These are phyloP conservation scores for Boletus holoroseus DNA, from an alignment of 1,284 basidiomycete genomes.

Conservation along the genomic window DNA sequence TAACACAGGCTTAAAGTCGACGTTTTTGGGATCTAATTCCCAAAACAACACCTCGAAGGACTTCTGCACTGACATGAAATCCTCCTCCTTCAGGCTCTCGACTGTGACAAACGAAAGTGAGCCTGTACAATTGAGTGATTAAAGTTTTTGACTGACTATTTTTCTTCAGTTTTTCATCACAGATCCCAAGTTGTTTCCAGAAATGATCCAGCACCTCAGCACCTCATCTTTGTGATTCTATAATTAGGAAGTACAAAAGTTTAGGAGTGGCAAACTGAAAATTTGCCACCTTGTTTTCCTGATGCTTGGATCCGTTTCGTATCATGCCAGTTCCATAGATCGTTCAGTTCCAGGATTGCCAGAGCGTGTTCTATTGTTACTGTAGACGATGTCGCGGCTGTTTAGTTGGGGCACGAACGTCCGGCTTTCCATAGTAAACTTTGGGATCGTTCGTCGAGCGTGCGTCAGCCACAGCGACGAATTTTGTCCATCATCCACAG, in stretches of 20 bases:
- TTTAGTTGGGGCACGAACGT: too few relatives aligned
- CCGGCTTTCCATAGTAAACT: too few relatives aligned
- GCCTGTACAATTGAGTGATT: not conserved
- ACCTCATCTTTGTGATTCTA: slow-evolving; percentile 3
- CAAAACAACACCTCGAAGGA: not conserved
- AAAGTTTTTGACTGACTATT: not conserved
- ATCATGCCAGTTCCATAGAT: too few relatives aligned
- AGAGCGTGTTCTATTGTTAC: too few relatives aligned
- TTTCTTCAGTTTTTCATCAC: not conserved
- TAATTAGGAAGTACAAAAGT: slow-evolving; percentile 1
- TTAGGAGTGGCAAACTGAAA: not conserved
- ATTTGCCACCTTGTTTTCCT: not conserved
- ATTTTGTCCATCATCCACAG: too few relatives aligned
- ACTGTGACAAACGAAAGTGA: not conserved
- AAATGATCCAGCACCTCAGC: not conserved
- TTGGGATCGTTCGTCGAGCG: too few relatives aligned
- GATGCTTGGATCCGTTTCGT: not conserved
- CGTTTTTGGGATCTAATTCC: not conserved
- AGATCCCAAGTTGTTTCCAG: not conserved
- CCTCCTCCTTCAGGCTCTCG: not conserved
- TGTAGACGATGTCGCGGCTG: too few relatives aligned
- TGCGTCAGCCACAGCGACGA: too few relatives aligned
- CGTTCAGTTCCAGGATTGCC: too few relatives aligned
- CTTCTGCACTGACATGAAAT: too few relatives aligned
- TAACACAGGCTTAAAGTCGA: slow-evolving; percentile 1